Percentiles rank a stretch among this genome's conserved stretches.
phyloP scores from a whole-genome alignment of 2,329 filamentous ascomycete species.

The Rutstroemia sp. region DNA sequence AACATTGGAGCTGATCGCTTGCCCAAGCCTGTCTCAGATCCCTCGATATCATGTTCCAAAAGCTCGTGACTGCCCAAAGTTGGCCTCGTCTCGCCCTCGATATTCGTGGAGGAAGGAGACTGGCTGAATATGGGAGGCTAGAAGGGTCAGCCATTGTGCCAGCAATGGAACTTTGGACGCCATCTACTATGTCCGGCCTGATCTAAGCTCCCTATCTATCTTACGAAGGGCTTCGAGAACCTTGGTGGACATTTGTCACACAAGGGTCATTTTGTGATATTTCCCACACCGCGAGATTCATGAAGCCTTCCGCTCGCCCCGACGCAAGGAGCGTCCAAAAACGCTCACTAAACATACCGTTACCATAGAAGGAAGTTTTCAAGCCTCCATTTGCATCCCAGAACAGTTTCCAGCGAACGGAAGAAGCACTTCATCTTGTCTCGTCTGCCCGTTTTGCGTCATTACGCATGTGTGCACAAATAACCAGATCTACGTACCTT shows the following conservation, averaged over 20 bases:
- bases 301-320: conserved; percentile 16
- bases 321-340: conserved; percentile 20
- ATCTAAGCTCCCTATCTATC: not conserved
- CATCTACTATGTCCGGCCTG: not conserved
- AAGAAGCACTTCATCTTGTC: not conserved
- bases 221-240: not conserved
- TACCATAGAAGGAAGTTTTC: conserved; percentile 7
- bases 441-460: not conserved
- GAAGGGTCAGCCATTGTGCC: conserved; percentile 9
- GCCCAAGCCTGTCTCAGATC: conserved; percentile 13
- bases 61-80: conserved; percentile 16
- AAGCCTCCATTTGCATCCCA: not conserved
- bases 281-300: conserved; percentile 7
- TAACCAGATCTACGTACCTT: not conserved
- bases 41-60: conserved; percentile 2
- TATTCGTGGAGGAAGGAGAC: conserved; percentile 22
- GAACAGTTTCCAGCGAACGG: not conserved
- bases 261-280: not conserved
- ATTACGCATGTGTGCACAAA: not conserved
- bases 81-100: conserved; percentile 9
- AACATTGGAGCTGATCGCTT: conserved; percentile 10
- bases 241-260: not conserved
- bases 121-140: conserved; percentile 11
- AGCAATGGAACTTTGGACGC: not conserved
- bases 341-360: conserved; percentile 16